Base-by-base conservation (phyloP, 108 stramenopile genomes). In the Tribonema minus region DNA sequence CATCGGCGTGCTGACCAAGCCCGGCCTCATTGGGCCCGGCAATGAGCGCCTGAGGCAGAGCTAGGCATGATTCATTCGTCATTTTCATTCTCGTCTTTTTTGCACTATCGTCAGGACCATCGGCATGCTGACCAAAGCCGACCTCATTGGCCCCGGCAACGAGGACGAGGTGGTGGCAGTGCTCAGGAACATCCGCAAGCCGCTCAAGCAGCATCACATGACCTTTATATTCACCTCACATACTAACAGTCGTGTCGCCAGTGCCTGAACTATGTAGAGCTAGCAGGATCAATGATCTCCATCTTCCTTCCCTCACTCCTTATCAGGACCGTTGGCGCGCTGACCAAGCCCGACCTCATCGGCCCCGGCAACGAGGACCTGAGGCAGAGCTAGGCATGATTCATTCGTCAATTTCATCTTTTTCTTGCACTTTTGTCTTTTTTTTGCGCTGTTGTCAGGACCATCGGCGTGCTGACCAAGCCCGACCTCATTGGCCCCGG, bases 291-390 rank as follows among this genome's bases (percentile, higher is more conserved):
- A n/a, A n/a, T n/a, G n/a, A n/a, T n/a, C n/a, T n/a, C n/a, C n/a
- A n/a, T n/a, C n/a, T n/a, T n/a, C n/a, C n/a, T n/a, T n/a, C 63
- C 60, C n/a, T n/a, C n/a, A n/a, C n/a, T n/a, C n/a, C n/a, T n/a
- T n/a, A n/a, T n/a, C n/a, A 89, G 92, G 2, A 95, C 93, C 3
- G 87, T 93, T 58, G 92, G 91, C 5, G 93, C 93, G 35, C 67
- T 93, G 20, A 95, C 94, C 3, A 95, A 95, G 72, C 91, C 92
- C 6, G 94, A 95, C 79, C 79, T 93, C 58, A 87, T 95, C 61
- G 92, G 70, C 32, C 69, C 79, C 9, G 79, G 76, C 28, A 80
- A 80, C 46, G 79, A 80, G 62, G 70, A 78, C 2, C 46, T 54
- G 46, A 54, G 46, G 46, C 20, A 54, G 15, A n/a, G 46, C 46